Base-by-base conservation (phyloP, 129 eudicot species). In the Escallonia rubra region DNA sequence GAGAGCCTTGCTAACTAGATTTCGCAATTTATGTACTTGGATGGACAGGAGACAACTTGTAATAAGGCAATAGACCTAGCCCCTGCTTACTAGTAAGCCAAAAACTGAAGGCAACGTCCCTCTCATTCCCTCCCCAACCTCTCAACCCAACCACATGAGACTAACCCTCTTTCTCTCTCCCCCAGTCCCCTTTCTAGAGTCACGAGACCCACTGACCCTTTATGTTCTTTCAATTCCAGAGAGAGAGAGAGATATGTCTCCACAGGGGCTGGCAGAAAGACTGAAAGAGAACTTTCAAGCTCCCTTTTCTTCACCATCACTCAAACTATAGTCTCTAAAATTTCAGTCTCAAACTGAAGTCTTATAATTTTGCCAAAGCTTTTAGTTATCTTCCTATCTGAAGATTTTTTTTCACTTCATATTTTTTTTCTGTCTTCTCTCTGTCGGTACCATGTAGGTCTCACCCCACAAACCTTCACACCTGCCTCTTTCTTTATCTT, bases 141-240 rank as follows among this genome's bases (percentile, higher is more conserved):
- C 71, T 51, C 43, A 57, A 34, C 77, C 77, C 71, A 80, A 71
- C 81, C 78, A 75, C 73, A 81, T 52, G 80, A 73, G 76, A 64
- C 59, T 49, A 43, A 23, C 59, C 57, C 50, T 34, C 78, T 44
- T 68, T 43, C 67, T 39, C 72, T 13, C 63, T 40, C 71, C 44
- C 66, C 42, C 50, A 34, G 41, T 6, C 53, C 67, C 66, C 84
- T 76, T 72, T 83, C 79, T 72, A 80, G 64, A 82, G 88, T 88
- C 96, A 88, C 96, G 96, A 89, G 92, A 80, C 60, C 74, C 83
- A 74, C 83, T 78, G 83, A 60, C 34, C 34, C 34, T 23, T 81
- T 23, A 63, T 76, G 77, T 74, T 54, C 76, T 23, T 23, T 81
- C 66, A 74, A 74, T 74, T 54, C 76, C 44, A 61, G 75, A 76